Conservation (phyloP, 164 flowering plant species). For the Tetrastigma voinierianum region DNA sequence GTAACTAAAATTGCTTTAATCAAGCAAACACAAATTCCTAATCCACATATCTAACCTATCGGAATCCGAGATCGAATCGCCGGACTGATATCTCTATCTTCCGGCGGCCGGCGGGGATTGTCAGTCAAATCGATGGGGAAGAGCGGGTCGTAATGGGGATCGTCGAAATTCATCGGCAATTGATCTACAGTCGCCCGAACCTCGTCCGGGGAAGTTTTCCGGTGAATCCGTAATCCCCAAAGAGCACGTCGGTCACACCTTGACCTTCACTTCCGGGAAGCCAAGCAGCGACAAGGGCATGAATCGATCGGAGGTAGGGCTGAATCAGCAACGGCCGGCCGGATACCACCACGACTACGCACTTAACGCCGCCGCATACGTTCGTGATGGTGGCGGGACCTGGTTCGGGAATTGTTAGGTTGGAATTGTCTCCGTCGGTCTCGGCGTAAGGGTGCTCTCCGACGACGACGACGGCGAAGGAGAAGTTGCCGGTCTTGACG, state of each 20-base stretch:
- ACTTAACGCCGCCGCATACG: constrained; percentile 12
- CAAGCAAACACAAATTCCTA: too few species aligned
- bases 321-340: constrained; percentile 13
- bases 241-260: constrained; percentile 13
- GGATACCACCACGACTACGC: constrained; percentile 13
- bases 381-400: constrained; percentile 10
- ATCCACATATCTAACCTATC: too few species aligned
- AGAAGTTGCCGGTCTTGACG: constrained; percentile 7
- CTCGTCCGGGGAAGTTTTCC: constrained; percentile 11
- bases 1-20: too few species aligned
- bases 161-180: constrained; percentile 17
- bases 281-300: constrained; percentile 22
- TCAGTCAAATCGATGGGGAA: constrained; percentile 14
- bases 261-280: constrained; percentile 16
- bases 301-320: constrained; percentile 1
- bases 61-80: too few species aligned
- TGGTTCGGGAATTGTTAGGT: constrained; percentile 13
- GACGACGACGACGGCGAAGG: constrained; percentile 16
- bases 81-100: too few species aligned
- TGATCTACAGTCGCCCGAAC: constrained; percentile 10
- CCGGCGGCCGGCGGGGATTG: too few species aligned
- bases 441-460: constrained; percentile 20
- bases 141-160: constrained; percentile 13
- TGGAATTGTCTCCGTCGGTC: constrained; percentile 9
- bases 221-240: constrained; percentile 14